phyloP scores from a whole-genome alignment of 345 rosid species.

The Dimocarpus longan region DNA sequence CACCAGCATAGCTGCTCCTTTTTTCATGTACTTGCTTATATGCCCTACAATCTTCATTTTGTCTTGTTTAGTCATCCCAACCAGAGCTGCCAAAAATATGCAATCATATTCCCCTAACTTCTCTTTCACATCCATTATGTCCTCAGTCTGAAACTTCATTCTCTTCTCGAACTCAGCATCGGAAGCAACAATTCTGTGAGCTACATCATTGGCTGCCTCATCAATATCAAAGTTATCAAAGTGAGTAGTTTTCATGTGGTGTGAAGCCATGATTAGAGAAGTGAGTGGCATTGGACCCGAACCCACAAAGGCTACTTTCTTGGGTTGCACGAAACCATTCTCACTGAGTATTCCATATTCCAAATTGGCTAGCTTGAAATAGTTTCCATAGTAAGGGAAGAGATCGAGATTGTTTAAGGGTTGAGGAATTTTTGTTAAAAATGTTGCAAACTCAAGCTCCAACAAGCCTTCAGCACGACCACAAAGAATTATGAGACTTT shows the following conservation, averaged over 20 bases:
- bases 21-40: constrained; percentile 35
- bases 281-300: constrained; percentile 55
- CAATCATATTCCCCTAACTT: constrained; percentile 38
- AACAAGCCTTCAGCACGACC: constrained; percentile 43
- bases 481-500: constrained; percentile 30
- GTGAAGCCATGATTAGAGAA: constrained; percentile 40
- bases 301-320: constrained; percentile 44
- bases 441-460: constrained; percentile 42
- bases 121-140: constrained; percentile 37
- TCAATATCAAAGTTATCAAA: constrained; percentile 45
- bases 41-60: constrained; percentile 37
- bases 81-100: constrained; percentile 46
- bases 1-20: constrained; percentile 32
- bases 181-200: constrained; percentile 26
- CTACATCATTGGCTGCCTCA: constrained; percentile 33
- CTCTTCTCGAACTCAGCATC: constrained; percentile 35
- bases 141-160: constrained; percentile 36
- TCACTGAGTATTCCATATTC: constrained; percentile 32
- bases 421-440: constrained; percentile 25
- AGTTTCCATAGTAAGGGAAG: constrained; percentile 43
- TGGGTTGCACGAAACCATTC: constrained; percentile 31
- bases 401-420: constrained; percentile 33
- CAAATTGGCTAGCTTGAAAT: constrained; percentile 35
- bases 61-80: constrained; percentile 37
- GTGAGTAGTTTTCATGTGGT: constrained; percentile 32